Evolutionary conservation across 331 rosid genomes (phyloP).

Genomic region (Stylosanthes scabra): DNA sequence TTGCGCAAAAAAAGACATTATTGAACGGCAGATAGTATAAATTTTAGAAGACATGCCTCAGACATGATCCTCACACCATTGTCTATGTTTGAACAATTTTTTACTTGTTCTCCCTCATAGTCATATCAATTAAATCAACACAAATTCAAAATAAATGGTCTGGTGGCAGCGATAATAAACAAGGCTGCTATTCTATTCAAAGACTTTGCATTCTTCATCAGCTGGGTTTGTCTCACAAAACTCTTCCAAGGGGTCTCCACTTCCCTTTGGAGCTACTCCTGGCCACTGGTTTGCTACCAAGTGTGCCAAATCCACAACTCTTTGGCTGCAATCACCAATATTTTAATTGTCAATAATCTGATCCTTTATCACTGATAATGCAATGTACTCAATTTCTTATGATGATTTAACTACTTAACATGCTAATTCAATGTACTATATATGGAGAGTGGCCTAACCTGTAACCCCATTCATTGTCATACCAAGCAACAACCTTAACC

Average conservation of each 20-base stretch:
- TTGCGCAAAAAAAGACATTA: constrained; percentile 36
- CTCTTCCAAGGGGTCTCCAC: constrained; percentile 95
- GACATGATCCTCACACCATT: constrained; percentile 35
- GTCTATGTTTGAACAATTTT: constrained; percentile 26
- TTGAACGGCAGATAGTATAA: constrained; percentile 27
- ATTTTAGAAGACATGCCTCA: constrained; percentile 10
- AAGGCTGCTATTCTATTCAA: constrained; percentile 48
- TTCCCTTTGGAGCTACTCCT: constrained; percentile 51
- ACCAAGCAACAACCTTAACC: constrained; percentile 99
- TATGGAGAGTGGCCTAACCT: constrained; percentile 47
- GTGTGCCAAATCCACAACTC: constrained; percentile 85
- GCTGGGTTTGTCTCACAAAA: constrained; percentile 95
- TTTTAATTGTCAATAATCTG: neutral
- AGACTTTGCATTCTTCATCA: constrained; percentile 96
- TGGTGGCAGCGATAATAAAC: constrained; percentile 35
- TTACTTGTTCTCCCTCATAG: constrained; percentile 14
- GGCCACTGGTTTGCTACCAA: constrained; percentile 78
- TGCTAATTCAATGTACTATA: neutral
- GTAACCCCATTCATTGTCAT: constrained; percentile 93
- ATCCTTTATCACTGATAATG: neutral
- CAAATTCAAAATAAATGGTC: constrained; percentile 43
- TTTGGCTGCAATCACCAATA: constrained; percentile 58
- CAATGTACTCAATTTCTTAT: too few species aligned
- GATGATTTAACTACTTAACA: neutral
- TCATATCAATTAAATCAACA: constrained; percentile 20